These are phyloP conservation scores for Brasilioporus rufonigricans DNA, from an alignment of 768 basidiomycete species.

Conservation along the genomic window DNA sequence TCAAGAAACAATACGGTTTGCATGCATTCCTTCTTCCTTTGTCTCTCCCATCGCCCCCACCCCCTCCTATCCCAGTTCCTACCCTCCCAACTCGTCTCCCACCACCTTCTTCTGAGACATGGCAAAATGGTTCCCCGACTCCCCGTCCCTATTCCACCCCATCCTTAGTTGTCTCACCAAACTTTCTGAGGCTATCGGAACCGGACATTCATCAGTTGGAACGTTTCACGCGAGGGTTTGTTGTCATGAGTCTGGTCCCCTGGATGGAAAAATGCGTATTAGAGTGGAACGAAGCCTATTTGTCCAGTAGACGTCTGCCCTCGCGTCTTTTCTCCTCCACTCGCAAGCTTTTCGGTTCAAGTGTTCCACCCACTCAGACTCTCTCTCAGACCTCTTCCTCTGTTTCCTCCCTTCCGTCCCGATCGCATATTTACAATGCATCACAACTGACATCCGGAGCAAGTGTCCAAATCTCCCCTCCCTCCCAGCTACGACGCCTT, in stretches of 20 bases:
- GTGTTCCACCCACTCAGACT: constrained; percentile 46
- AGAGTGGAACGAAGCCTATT: constrained; percentile 92
- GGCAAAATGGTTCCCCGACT: constrained; percentile 16
- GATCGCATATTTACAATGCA: constrained; percentile 39
- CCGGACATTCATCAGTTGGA: constrained; percentile 73
- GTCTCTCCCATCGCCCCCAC: constrained; percentile 57
- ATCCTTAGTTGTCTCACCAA: constrained; percentile 13
- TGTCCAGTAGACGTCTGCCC: constrained; percentile 73
- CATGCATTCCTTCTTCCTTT: constrained; percentile 72
- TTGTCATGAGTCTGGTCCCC: constrained; percentile 85
- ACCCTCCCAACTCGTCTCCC: constrained; percentile 67
- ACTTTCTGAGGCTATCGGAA: constrained; percentile 55
- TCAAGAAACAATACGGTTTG: constrained; percentile 83
- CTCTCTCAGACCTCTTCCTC: constrained; percentile 37
- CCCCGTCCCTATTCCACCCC: not conserved
- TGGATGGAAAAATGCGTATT: constrained; percentile 96
- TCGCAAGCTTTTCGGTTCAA: constrained; percentile 75
- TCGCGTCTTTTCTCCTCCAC: constrained; percentile 86
- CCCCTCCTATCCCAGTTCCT: constrained; percentile 67
- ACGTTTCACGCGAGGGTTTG: constrained; percentile 82
- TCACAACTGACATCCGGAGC: constrained; percentile 26
- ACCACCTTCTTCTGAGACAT: constrained; percentile 33
- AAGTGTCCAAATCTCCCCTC: constrained; percentile 34
- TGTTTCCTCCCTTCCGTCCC: constrained; percentile 32
- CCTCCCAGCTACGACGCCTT: constrained; percentile 77